Evolutionary conservation across 257 asterid species (phyloP), one percentile per base, ranked within the genome.

Genomic region (Penstemon eatonii): DNA sequence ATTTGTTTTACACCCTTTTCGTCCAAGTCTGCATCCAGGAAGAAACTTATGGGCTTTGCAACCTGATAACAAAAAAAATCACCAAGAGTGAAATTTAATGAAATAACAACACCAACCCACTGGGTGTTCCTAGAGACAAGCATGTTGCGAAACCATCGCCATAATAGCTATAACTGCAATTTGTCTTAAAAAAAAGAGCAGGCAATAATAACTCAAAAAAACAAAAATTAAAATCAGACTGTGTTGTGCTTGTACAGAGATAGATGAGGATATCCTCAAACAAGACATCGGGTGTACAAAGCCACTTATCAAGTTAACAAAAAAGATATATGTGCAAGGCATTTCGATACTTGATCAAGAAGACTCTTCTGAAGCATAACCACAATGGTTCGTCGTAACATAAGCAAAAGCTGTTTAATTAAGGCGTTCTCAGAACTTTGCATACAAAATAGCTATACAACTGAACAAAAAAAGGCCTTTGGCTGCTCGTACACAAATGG

Each of bases 1-100:
- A 87, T 80, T 87, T 94, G 97, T 78, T 94, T 94, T 47, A 85
- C 91, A 77, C 90, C 89, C 87, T 87, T 94, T 68, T 80, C 96
- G 66, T 94, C 96, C 40, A 73, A 70, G 58, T 76, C 82, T 9
- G 86, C 88, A 62, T 87, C 92, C 79, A 77, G 70, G 76, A 94
- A 83, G 84, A 79, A 91, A 75, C 79, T 84, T 63, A 94, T 80
- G 60, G 99, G 95, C 83, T 91, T 94, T 69, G 99, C 89, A 53
- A 92, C 98, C 98, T 92, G 82, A 71, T 8, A 72, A 75, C 43
- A 68, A 63, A 71, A 8, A 50, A 58, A 78, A 68, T 53, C 75
- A 67, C 53, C 12, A 45, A 47, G 57, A 76, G 42, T 51, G 51
- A 65, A 55, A 60, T 55, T 64, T 47, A 43, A 63, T 63, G 40